phyloP scores from a whole-genome alignment of 805 yeast genomes.

The Candida ipomoeae region DNA sequence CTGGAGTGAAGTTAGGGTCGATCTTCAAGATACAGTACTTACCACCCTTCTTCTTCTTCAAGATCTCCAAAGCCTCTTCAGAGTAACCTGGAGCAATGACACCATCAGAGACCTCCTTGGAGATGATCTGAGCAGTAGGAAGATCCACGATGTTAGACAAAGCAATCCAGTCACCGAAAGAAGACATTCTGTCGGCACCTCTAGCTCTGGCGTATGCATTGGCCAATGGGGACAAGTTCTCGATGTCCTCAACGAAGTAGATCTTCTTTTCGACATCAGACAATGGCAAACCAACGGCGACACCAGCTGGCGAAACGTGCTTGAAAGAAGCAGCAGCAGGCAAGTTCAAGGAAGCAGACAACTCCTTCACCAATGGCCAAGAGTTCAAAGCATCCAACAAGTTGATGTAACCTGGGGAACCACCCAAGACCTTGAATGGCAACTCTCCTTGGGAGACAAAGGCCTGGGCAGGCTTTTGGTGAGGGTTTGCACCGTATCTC shows the following conservation, averaged over 20 bases:
- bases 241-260: conserved; percentile 92
- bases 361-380: conserved; percentile 98
- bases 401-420: conserved; percentile 97
- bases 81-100: conserved; percentile 97
- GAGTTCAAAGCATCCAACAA: conserved; percentile 94
- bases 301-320: conserved; percentile 99
- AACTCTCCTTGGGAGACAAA: conserved; percentile 79
- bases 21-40: conserved; percentile 95
- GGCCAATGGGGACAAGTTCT: conserved; percentile 93
- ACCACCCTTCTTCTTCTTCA: conserved; percentile 92
- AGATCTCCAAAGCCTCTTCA: conserved; percentile 84
- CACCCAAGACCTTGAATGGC: conserved; percentile 90
- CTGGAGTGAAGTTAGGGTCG: conserved; percentile 91
- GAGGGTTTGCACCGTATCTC: conserved; percentile 98
- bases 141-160: conserved; percentile 93
- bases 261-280: conserved; percentile 88
- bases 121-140: conserved; percentile 94
- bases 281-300: conserved; percentile 93
- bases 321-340: conserved; percentile 99
- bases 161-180: conserved; percentile 98
- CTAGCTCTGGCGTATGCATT: conserved; percentile 98
- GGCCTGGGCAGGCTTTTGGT: conserved; percentile 99
- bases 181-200: conserved; percentile 99
- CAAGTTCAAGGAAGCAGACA: conserved; percentile 85
- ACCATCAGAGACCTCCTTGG: conserved; percentile 97